phyloP scores from a whole-genome alignment of 1,284 basidiomycete species.

The Irpex sp. region DNA sequence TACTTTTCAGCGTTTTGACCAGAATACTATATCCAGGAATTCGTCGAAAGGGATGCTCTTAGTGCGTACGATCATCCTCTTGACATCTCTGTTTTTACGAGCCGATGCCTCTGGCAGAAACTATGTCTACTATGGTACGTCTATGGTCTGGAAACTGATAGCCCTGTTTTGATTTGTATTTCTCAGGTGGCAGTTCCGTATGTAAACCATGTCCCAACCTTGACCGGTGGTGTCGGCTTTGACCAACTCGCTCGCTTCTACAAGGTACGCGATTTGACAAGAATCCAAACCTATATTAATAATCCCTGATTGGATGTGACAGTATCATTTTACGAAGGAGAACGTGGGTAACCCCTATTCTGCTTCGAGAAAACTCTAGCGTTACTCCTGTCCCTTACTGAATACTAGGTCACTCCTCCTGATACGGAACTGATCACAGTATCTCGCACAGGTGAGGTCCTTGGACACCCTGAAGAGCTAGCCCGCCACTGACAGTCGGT shows the following conservation, averaged over 20 bases:
- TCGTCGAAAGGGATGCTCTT: constrained; percentile 35
- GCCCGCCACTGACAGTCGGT: not conserved
- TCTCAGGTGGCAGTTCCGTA: constrained; percentile 41
- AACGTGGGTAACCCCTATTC: constrained; percentile 16
- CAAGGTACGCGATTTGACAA: constrained; percentile 26
- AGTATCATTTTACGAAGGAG: constrained; percentile 42
- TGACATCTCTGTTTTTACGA: not conserved
- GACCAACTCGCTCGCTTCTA: constrained; percentile 41
- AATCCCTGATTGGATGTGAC: not conserved
- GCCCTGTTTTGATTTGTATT: not conserved
- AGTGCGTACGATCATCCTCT: constrained; percentile 26
- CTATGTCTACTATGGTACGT: constrained; percentile 42
- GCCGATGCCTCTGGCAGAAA: constrained; percentile 28
- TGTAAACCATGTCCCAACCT: constrained; percentile 45
- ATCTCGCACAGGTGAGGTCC: constrained; percentile 36
- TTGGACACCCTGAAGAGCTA: not conserved
- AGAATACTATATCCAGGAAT: constrained; percentile 30
- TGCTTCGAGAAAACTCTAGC: not conserved
- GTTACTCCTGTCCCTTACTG: not conserved
- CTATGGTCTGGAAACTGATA: no score
- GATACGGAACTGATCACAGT: constrained; percentile 40
- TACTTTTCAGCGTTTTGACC: not conserved
- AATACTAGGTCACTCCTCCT: constrained; percentile 35
- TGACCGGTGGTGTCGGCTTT: constrained; percentile 42
- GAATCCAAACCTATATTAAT: not conserved